Percentiles rank a stretch among this genome's conserved stretches.
phyloP scores from a whole-genome alignment of 306 rosid genomes.

The Prunus kanzakura region DNA sequence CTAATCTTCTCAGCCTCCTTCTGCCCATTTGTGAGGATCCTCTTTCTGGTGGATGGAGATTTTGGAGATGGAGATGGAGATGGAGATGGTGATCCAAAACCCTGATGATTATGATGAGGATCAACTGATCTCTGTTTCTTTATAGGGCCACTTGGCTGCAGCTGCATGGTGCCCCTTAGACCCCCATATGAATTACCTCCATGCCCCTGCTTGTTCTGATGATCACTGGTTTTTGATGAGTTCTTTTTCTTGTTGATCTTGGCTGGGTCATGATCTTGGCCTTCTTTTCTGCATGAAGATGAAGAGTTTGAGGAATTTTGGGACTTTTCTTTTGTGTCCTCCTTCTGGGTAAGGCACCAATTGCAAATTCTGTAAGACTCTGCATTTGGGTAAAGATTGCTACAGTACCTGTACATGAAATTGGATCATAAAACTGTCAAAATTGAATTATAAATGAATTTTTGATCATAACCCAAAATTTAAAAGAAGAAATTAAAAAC shows the following conservation, averaged over 20 bases:
- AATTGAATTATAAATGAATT: background rate
- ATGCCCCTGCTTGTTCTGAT: too few species aligned
- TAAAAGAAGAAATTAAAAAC: background rate
- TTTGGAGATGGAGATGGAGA: slow-evolving; percentile 35
- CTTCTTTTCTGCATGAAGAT: slow-evolving; percentile 40
- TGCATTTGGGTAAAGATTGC: slow-evolving; percentile 68
- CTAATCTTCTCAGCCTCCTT: slow-evolving; percentile 43
- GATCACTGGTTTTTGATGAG: background rate
- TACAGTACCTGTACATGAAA: slow-evolving; percentile 62
- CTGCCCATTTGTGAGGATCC: slow-evolving; percentile 44
- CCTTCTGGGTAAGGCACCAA: slow-evolving; percentile 75
- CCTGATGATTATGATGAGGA: slow-evolving; percentile 6
- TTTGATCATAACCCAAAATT: background rate
- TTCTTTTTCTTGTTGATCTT: slow-evolving; percentile 26
- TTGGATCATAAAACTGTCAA: too few species aligned
- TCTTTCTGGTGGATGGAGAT: slow-evolving; percentile 42
- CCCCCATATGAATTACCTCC: background rate
- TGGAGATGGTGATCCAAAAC: background rate
- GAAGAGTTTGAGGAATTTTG: slow-evolving; percentile 76
- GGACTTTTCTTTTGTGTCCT: slow-evolving; percentile 54
- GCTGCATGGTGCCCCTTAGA: slow-evolving; percentile 22
- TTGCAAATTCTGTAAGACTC: slow-evolving; percentile 65
- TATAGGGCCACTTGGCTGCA: slow-evolving; percentile 46
- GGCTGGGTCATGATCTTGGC: background rate
- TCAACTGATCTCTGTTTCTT: slow-evolving; percentile 59